Percentiles rank a stretch among this genome's conserved stretches.
Conservation (phyloP, 2,329 filamentous ascomycete species). For the Claviceps digitariae region DNA sequence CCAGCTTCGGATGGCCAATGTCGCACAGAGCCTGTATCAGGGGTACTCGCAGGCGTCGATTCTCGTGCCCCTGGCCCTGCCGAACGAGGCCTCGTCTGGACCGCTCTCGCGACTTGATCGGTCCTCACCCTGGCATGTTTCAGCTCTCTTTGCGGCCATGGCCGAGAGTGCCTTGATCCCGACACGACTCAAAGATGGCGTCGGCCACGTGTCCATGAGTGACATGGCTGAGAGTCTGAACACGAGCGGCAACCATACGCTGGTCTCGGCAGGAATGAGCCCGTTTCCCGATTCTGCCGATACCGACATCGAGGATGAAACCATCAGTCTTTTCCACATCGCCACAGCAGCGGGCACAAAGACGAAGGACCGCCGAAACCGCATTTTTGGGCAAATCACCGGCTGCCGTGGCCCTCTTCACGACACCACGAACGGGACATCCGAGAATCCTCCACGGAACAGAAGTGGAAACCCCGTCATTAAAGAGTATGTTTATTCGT, state of each 20-base stretch:
- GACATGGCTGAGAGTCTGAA: constrained; percentile 56
- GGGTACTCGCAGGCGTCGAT: constrained; percentile 61
- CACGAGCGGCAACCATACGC: constrained; percentile 62
- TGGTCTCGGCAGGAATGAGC: constrained; percentile 62
- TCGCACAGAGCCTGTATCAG: constrained; percentile 55
- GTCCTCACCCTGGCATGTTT: constrained; percentile 63
- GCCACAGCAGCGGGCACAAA: constrained; percentile 1
- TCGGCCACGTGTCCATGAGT: constrained; percentile 35
- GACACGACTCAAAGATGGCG: constrained; percentile 46
- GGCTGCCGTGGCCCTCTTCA: constrained; percentile 11
- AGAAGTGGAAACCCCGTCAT: constrained; percentile 15
- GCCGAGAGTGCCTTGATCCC: constrained; percentile 70
- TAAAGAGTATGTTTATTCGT: constrained; percentile 12
- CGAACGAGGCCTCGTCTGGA: constrained; percentile 43
- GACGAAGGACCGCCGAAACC: constrained; percentile 8
- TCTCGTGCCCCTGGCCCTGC: constrained; percentile 60
- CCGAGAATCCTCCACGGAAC: constrained; percentile 9
- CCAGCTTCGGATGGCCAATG: constrained; percentile 53
- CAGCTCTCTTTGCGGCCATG: constrained; percentile 61
- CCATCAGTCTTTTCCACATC: constrained; percentile 20
- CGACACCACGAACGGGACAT: constrained; percentile 4
- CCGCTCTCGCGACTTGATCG: constrained; percentile 45
- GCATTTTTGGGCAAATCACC: constrained; percentile 17
- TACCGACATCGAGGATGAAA: constrained; percentile 15
- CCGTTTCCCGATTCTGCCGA: constrained; percentile 25